phyloP scores from a whole-genome alignment of 2,329 filamentous ascomycete species.

The Pseudomassariella vexata region DNA sequence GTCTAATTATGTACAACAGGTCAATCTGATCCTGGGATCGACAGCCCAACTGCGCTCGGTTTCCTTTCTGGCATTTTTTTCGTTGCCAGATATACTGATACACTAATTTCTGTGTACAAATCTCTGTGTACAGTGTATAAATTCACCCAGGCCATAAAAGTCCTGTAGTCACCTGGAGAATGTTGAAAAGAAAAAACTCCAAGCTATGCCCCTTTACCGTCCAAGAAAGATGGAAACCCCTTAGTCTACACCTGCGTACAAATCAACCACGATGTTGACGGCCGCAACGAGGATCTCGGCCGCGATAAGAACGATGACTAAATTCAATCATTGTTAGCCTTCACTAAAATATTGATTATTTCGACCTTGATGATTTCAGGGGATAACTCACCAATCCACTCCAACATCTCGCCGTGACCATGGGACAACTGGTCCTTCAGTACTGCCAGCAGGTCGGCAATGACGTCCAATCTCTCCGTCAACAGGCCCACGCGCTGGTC shows the following conservation, averaged over 20 bases:
- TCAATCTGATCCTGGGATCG: too few species aligned
- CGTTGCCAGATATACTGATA: too few species aligned
- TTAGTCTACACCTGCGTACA: conserved; percentile 57
- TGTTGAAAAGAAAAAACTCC: too few species aligned
- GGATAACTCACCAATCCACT: conserved; percentile 74
- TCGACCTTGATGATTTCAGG: background rate
- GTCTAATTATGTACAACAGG: too few species aligned
- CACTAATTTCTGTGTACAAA: too few species aligned
- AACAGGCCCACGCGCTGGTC: conserved; percentile 87
- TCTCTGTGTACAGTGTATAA: too few species aligned
- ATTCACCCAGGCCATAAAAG: too few species aligned
- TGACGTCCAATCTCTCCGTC: conserved; percentile 86
- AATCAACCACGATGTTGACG: conserved; percentile 91
- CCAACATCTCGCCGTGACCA: conserved; percentile 81
- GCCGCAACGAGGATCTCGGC: conserved; percentile 90
- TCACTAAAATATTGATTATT: background rate
- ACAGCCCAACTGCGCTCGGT: too few species aligned
- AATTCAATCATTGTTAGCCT: conserved; percentile 11
- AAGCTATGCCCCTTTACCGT: too few species aligned
- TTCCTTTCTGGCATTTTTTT: too few species aligned
- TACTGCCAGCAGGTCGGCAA: conserved; percentile 86
- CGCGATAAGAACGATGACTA: conserved; percentile 91
- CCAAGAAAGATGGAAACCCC: conserved; percentile 8
- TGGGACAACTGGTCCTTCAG: conserved; percentile 94
- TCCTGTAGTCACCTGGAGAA: too few species aligned